Conservation (phyloP, 805 yeast genomes). For the Pichia nanzhaoensis region DNA sequence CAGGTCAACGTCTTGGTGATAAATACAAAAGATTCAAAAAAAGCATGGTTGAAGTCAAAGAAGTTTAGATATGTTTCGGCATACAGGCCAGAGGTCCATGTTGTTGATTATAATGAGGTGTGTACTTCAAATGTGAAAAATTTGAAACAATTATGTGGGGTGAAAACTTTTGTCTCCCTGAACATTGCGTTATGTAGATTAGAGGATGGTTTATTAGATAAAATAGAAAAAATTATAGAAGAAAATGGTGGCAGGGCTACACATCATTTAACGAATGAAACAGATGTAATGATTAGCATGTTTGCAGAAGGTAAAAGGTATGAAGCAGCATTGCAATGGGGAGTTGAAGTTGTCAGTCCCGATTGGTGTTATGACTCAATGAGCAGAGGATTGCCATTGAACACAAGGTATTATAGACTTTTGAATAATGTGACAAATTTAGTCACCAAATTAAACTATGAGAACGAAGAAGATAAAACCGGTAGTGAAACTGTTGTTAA, state of each 20-base stretch:
- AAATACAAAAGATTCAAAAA: conserved; percentile 17
- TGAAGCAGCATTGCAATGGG: conserved; percentile 47
- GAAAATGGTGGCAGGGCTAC: conserved; percentile 44
- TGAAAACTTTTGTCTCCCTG: conserved; percentile 40
- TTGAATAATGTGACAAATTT: conserved; percentile 29
- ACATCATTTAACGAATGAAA: conserved; percentile 40
- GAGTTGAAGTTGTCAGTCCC: conserved; percentile 48
- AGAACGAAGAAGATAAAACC: conserved; percentile 12
- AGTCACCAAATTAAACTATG: conserved; percentile 29
- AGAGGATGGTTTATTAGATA: conserved; percentile 16
- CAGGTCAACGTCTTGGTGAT: conserved; percentile 23
- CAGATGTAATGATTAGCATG: conserved; percentile 43
- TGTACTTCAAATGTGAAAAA: conserved; percentile 43
- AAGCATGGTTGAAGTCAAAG: conserved; percentile 35
- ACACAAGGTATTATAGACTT: conserved; percentile 34
- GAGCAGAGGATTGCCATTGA: conserved; percentile 38
- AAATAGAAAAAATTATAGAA: conserved; percentile 30
- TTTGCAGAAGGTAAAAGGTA: conserved; percentile 48
- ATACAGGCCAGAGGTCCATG: conserved; percentile 48
- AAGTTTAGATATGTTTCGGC: conserved; percentile 46
- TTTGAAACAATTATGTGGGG: not conserved
- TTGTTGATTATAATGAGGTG: conserved; percentile 45
- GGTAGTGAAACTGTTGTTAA: conserved; percentile 9
- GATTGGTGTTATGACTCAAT: conserved; percentile 44
- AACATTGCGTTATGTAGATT: conserved; percentile 34